phyloP scores from a whole-genome alignment of 208 protist genomes.

The Crithidia brevicula region DNA sequence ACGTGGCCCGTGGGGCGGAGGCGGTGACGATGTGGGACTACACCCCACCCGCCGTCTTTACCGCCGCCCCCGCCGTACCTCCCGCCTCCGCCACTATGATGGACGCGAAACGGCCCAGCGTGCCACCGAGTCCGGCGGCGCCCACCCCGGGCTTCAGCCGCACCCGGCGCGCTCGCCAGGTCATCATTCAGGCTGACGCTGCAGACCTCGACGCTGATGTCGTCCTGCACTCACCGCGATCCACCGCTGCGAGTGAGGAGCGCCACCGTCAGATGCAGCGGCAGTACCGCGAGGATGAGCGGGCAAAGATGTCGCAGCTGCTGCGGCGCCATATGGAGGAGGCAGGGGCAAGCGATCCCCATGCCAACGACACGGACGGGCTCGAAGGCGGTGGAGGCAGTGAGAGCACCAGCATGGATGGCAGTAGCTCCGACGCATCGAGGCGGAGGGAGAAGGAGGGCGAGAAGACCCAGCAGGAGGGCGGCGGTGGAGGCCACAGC shows the following conservation, averaged over 20 bases:
- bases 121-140: not conserved
- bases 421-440: too few species aligned
- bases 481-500: not conserved
- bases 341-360: not conserved
- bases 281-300: constrained; percentile 24
- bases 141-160: constrained; percentile 1
- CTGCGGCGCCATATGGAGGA: constrained; percentile 1
- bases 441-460: constrained; percentile 2
- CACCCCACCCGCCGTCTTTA: constrained; percentile 6
- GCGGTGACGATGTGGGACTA: not conserved
- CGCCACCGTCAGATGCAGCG: constrained; percentile 17
- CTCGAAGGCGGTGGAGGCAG: not conserved
- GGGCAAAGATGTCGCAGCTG: constrained; percentile 20
- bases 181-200: constrained; percentile 18
- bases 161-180: constrained; percentile 13
- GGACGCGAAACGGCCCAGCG: not conserved
- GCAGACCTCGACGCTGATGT: constrained; percentile 14
- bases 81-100: not conserved
- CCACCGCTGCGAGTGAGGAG: not conserved
- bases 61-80: not conserved
- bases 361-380: not conserved
- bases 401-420: too few species aligned
- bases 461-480: not conserved
- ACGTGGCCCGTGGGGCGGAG: not conserved
- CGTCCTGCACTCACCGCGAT: not conserved